A percentile compares a stretch with the other conserved stretches of the same genome.
These are phyloP conservation scores for Anisogramma anomala DNA, from an alignment of 2,329 filamentous ascomycete genomes.

Conservation along the genomic window DNA sequence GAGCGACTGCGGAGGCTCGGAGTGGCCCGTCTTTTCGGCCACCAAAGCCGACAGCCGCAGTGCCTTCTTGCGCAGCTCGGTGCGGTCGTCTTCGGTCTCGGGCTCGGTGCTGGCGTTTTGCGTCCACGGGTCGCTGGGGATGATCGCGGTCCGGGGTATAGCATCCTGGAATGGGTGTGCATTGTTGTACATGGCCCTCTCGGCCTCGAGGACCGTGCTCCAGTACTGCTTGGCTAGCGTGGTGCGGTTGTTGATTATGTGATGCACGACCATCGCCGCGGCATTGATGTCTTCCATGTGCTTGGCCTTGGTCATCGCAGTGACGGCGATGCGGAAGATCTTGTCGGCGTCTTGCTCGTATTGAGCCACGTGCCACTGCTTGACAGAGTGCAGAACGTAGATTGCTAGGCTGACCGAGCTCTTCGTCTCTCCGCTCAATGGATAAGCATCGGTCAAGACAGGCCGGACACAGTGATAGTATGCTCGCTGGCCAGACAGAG, in stretches of 20 bases:
- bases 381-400: constrained; percentile 36
- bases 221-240: constrained; percentile 36
- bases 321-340: constrained; percentile 39
- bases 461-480: constrained; percentile 36
- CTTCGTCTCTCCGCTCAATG: constrained; percentile 18
- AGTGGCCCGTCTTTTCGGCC: constrained; percentile 36
- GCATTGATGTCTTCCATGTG: constrained; percentile 33
- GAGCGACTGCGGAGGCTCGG: constrained; percentile 30
- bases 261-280: constrained; percentile 37
- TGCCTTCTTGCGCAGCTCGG: constrained; percentile 33
- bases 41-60: constrained; percentile 37
- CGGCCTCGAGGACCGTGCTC: constrained; percentile 35
- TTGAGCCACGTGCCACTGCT: constrained; percentile 37
- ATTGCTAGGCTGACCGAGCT: constrained; percentile 32
- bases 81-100: not conserved
- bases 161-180: constrained; percentile 9
- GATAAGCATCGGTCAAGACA: constrained; percentile 33
- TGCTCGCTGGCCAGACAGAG: constrained; percentile 34
- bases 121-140: not conserved
- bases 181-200: constrained; percentile 26
- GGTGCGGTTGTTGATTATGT: constrained; percentile 35
- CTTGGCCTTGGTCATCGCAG: constrained; percentile 31
- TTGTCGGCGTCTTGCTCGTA: constrained; percentile 39
- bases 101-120: not conserved
- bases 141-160: not conserved